These are phyloP conservation scores for Dendrocalamus latiflorus DNA, from an alignment of 202 grass and related monocot species.

Conservation along the genomic window DNA sequence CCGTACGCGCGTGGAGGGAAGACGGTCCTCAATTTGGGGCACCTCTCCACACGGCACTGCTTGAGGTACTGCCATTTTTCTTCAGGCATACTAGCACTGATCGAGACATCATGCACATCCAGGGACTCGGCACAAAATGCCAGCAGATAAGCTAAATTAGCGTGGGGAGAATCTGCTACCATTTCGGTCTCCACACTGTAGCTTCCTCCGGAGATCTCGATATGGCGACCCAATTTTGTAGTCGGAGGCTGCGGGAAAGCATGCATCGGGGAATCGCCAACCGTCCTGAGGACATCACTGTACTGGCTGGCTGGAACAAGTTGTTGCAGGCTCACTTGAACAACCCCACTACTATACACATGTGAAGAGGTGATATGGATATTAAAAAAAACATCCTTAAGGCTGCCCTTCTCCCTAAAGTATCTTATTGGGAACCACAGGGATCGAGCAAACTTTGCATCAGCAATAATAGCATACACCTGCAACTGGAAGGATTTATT, in stretches of 20 bases:
- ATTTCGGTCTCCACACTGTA: too few species aligned
- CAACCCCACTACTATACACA: neutral
- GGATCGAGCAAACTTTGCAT: neutral
- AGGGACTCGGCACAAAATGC: neutral
- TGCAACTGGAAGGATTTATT: neutral
- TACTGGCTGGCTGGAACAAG: neutral
- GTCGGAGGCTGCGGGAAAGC: neutral
- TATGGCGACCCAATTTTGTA: neutral
- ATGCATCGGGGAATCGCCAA: neutral
- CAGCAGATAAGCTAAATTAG: too few species aligned
- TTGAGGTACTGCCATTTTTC: fast-evolving
- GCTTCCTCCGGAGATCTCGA: neutral
- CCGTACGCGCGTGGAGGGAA: fast-evolving
- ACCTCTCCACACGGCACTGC: constrained; percentile 16
- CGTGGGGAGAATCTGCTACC: too few species aligned
- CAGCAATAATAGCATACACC: neutral
- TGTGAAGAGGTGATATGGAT: neutral
- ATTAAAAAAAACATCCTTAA: neutral
- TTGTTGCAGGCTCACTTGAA: neutral
- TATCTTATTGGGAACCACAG: neutral
- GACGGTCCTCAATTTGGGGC: neutral
- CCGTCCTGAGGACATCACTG: neutral
- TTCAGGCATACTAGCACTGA: too few species aligned
- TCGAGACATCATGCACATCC: neutral
- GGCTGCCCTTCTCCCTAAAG: fast-evolving